Evolutionary conservation across 345 rosid species (phyloP), one percentile per base, ranked within the genome.

Genomic region (Eucalyptus fibrosa): DNA sequence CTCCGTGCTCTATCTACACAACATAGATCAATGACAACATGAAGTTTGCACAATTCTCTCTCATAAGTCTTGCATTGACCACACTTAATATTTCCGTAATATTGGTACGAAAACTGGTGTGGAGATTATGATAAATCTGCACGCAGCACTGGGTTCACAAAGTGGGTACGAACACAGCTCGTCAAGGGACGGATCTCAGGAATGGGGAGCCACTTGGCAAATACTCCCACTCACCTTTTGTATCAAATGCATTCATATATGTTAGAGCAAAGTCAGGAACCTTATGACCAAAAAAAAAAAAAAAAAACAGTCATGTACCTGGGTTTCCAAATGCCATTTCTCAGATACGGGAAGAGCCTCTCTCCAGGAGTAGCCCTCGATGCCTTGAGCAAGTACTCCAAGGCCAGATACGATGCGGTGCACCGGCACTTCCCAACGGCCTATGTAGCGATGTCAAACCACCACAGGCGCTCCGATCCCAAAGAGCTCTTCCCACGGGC

Each of bases 401-500:
- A 91, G 89, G 94, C 91, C 14, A 94, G 95, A 37, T 94, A 94
- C 55, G 90, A 89, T 6, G 95, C 94, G 7, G 92, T 94, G 4
- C 92, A 93, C 59, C 89, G 87, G 81, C 94, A 94, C 91, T 90
- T 94, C 17, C 77, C 91, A 1, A 87, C 89, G 1, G 95, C 93
- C 34, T 95, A 91, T 44, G 95, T 95, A 50, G 91, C 93, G 90
- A 56, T 95, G 94, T 91, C 94, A 7, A 92, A 93, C 50, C 80
- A 94, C 88, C 85, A 92, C 15, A 89, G 94, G 65, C 59, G 91
- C 12, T 26, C 90, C 32, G 89, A 93, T 14, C 89, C 96, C 19
- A 93, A 88, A 67, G 97, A 94, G 93, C 92, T 94, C 50, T 89
- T 94, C 88, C 91, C 94, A 5, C 87, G 93, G 26, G 91, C 95